These are phyloP conservation scores for Fusarium tjaetaba DNA, from an alignment of 2,329 filamentous ascomycete genomes.

Conservation along the genomic window DNA sequence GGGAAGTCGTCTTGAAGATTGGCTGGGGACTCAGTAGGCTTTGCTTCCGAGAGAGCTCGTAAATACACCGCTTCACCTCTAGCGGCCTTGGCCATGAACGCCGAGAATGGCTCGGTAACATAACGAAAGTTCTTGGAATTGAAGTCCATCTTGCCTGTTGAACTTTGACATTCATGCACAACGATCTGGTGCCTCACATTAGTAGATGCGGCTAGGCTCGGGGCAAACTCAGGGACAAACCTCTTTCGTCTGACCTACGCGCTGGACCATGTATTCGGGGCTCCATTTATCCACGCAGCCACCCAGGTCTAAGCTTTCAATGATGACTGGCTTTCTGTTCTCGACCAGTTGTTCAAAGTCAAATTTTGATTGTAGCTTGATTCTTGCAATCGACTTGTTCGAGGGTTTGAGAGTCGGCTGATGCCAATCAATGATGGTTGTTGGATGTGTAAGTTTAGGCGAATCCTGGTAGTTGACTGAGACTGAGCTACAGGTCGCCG, in stretches of 20 bases:
- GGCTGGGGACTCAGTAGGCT: constrained; percentile 76
- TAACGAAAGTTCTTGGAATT: constrained; percentile 85
- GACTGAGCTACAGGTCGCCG: background rate
- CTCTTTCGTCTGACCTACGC: constrained; percentile 69
- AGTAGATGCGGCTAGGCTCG: background rate
- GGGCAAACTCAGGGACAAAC: constrained; percentile 50
- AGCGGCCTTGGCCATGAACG: constrained; percentile 71
- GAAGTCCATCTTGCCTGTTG: constrained; percentile 77
- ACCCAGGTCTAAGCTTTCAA: constrained; percentile 74
- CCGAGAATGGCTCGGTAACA: constrained; percentile 71
- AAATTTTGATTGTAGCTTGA: constrained; percentile 60
- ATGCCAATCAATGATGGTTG: background rate
- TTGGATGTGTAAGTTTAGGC: constrained; percentile 37
- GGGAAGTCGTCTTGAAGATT: constrained; percentile 78
- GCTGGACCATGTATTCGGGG: constrained; percentile 70
- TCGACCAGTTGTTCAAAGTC: constrained; percentile 70
- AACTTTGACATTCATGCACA: constrained; percentile 72
- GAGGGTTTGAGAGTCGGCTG: constrained; percentile 17
- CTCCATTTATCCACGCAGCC: constrained; percentile 75
- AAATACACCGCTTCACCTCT: constrained; percentile 75
- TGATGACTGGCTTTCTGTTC: constrained; percentile 64
- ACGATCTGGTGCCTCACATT: constrained; percentile 63
- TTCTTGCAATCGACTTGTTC: constrained; percentile 57
- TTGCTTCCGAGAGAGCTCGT: constrained; percentile 76
- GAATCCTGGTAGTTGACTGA: constrained; percentile 42